A percentile compares a stretch with the other conserved stretches of the same genome.
These are phyloP conservation scores for Austroboletus eburneus DNA, from an alignment of 768 basidiomycete species.

Conservation along the genomic window DNA sequence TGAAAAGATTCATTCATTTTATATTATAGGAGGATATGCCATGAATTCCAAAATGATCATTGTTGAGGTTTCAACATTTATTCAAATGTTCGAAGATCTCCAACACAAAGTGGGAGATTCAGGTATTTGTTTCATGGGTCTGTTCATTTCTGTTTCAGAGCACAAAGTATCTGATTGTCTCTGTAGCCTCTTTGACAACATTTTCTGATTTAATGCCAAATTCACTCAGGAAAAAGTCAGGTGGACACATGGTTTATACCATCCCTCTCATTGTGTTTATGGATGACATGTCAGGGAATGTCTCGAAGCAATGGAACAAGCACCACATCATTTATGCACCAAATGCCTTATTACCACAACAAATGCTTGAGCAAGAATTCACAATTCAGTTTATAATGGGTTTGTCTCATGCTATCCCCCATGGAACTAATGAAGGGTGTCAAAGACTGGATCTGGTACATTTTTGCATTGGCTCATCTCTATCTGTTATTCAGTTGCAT, in stretches of 20 bases:
- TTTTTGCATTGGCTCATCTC: too few species aligned
- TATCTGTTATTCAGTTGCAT: not conserved
- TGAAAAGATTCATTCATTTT: too few species aligned
- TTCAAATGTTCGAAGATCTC: slow-evolving; percentile 11
- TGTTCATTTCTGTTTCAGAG: not conserved
- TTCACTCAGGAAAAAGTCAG: slow-evolving; percentile 9
- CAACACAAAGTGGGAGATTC: not conserved
- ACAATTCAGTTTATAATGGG: slow-evolving; percentile 26
- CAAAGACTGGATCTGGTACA: slow-evolving; percentile 25
- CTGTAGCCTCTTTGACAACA: slow-evolving; percentile 1
- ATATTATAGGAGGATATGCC: slow-evolving; percentile 3
- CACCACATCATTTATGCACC: slow-evolving; percentile 33
- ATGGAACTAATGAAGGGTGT: slow-evolving; percentile 33
- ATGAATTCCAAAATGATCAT: slow-evolving; percentile 7
- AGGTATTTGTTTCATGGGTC: slow-evolving; percentile 7
- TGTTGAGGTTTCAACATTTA: slow-evolving; percentile 4
- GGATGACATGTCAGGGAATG: slow-evolving; percentile 35
- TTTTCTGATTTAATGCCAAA: slow-evolving; percentile 20
- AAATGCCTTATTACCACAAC: slow-evolving; percentile 27
- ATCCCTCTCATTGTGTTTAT: slow-evolving; percentile 31
- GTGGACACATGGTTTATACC: slow-evolving; percentile 17
- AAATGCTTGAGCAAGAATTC: slow-evolving; percentile 31
- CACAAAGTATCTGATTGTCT: not conserved
- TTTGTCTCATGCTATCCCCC: slow-evolving; percentile 33
- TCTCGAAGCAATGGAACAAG: slow-evolving; percentile 37